Conservation (phyloP, 371 early-diverging fungal species). For the Mucor irregularis region DNA sequence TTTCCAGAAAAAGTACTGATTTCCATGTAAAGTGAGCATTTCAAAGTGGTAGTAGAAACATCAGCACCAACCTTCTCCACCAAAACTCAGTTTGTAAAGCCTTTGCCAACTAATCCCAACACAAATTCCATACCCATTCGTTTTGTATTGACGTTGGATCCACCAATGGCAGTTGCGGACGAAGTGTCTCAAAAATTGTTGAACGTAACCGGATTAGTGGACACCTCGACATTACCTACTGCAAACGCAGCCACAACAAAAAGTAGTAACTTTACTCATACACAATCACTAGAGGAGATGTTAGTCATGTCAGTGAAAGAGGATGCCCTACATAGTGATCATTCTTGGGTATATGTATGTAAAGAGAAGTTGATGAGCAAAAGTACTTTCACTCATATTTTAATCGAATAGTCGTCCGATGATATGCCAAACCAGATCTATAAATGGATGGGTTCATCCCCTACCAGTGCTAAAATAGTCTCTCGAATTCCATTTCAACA, state of each 20-base stretch:
- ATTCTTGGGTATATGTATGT: slow-evolving; percentile 6
- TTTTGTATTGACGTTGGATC: slow-evolving; percentile 42
- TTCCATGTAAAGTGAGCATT: slow-evolving; percentile 29
- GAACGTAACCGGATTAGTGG: slow-evolving; percentile 27
- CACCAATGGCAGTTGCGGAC: slow-evolving; percentile 40
- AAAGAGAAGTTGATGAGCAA: background rate
- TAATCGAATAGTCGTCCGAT: slow-evolving; percentile 17
- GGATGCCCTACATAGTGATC: background rate
- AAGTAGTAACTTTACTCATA: background rate
- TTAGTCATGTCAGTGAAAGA: slow-evolving; percentile 16
- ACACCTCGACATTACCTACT: background rate
- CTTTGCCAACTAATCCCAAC: slow-evolving; percentile 23
- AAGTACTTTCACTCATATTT: background rate
- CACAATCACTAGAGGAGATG: slow-evolving; percentile 31
- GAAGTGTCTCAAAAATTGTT: slow-evolving; percentile 31
- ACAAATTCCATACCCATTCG: slow-evolving; percentile 32
- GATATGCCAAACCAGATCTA: slow-evolving; percentile 32
- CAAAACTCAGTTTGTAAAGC: slow-evolving; percentile 36
- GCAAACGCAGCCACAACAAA: background rate
- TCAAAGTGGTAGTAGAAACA: slow-evolving; percentile 33
- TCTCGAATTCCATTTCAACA: slow-evolving; percentile 58
- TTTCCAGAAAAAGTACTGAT: no score
- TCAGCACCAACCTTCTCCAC: slow-evolving; percentile 27
- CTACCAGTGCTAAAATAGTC: slow-evolving; percentile 38
- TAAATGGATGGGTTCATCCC: slow-evolving; percentile 25